phyloP scores from a whole-genome alignment of 2,329 filamentous ascomycete genomes.

The Xylariales sp. region DNA sequence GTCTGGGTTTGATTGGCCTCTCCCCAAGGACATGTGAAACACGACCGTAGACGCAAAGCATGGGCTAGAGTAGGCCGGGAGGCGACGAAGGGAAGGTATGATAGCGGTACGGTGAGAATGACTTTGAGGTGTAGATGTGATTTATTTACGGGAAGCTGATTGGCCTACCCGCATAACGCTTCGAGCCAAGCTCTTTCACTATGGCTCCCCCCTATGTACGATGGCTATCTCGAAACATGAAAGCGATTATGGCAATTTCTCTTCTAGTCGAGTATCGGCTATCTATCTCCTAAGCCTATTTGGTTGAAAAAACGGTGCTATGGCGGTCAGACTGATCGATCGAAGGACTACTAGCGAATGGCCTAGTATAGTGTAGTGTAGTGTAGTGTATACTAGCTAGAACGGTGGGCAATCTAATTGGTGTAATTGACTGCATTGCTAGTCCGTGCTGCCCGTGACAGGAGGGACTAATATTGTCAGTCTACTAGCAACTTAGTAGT shows the following conservation, averaged over 20 bases:
- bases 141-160: slow-evolving; percentile 3
- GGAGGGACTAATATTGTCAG: neutral
- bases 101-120: slow-evolving; percentile 1
- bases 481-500: neutral
- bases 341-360: slow-evolving; percentile 8
- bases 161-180: neutral
- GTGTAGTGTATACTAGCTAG: neutral
- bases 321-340: neutral
- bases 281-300: neutral
- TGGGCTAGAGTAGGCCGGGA: slow-evolving; percentile 1
- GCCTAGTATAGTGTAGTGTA: neutral
- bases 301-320: neutral
- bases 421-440: neutral
- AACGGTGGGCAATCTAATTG: slow-evolving; percentile 4
- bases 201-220: neutral
- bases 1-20: neutral
- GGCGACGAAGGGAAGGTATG: neutral
- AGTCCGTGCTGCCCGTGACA: neutral
- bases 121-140: slow-evolving; percentile 3
- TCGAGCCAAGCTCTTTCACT: neutral
- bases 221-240: too few species aligned
- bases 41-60: neutral
- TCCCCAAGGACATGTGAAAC: neutral
- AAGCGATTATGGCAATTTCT: neutral
- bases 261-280: neutral